phyloP scores from a whole-genome alignment of 768 basidiomycete species.

The Pisolithus sp. region DNA sequence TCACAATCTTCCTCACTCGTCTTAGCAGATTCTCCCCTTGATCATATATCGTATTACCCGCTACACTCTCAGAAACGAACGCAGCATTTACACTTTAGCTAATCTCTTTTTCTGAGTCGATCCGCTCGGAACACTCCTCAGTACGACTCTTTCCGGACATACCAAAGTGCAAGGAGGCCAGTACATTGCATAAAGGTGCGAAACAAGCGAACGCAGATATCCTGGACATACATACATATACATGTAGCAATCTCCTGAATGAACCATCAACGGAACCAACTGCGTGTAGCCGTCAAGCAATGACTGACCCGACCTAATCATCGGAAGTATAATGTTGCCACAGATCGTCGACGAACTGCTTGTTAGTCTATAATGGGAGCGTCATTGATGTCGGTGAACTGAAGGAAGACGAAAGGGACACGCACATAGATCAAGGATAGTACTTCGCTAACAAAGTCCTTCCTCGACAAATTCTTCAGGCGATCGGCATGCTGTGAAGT shows the following conservation, averaged over 20 bases:
- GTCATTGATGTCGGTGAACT: neutral
- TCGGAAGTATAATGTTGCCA: conserved; percentile 44
- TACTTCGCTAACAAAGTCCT: conserved; percentile 54
- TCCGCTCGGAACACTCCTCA: neutral
- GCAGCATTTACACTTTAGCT: neutral
- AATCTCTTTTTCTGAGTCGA: no score
- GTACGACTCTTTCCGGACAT: no score
- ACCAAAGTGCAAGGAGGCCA: neutral
- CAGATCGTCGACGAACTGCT: conserved; percentile 56
- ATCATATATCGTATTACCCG: neutral
- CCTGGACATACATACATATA: neutral
- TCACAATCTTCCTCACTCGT: neutral
- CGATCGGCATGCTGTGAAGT: conserved; percentile 12
- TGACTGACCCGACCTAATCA: neutral
- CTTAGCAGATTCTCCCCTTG: no score
- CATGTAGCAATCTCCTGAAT: neutral
- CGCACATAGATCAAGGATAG: conserved; percentile 57
- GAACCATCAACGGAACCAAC: neutral
- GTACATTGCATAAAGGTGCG: neutral
- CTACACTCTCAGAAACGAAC: neutral
- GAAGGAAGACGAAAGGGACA: conserved; percentile 3
- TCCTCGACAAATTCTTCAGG: conserved; percentile 35
- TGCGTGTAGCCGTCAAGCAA: neutral
- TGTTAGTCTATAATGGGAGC: conserved; percentile 45
- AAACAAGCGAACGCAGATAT: neutral